phyloP scores from a whole-genome alignment of 306 rosid genomes.

The Sophora flavescens region DNA sequence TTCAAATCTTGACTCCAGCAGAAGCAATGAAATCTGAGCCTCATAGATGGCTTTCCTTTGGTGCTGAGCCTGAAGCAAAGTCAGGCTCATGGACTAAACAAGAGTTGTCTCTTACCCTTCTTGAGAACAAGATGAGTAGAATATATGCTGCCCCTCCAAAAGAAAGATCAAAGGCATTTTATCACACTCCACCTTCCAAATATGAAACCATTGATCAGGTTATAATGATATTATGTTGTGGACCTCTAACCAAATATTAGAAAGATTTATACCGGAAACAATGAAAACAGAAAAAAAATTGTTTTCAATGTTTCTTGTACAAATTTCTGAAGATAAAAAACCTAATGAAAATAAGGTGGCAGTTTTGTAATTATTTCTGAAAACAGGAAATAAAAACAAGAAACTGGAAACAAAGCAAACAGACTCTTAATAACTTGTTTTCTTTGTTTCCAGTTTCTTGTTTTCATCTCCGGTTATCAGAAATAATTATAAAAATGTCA shows the following conservation, averaged over 20 bases:
- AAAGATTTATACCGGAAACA: too few relatives aligned
- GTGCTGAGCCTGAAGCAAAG: constrained; percentile 62
- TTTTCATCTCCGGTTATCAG: too few relatives aligned
- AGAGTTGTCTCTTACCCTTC: constrained; percentile 71
- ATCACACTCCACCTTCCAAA: constrained; percentile 83
- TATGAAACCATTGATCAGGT: constrained; percentile 95
- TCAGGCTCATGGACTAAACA: constrained; percentile 81
- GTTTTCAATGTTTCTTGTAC: too few relatives aligned
- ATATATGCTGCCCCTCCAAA: constrained; percentile 84
- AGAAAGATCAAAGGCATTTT: constrained; percentile 78
- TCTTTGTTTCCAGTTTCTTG: too few relatives aligned
- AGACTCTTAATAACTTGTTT: too few relatives aligned
- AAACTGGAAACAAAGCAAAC: too few relatives aligned
- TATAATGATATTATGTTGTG: constrained; percentile 11
- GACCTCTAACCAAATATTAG: background rate
- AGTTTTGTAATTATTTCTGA: too few relatives aligned
- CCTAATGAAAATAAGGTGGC: too few relatives aligned
- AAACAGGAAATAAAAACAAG: too few relatives aligned
- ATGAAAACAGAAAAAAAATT: too few relatives aligned
- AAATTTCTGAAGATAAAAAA: too few relatives aligned
- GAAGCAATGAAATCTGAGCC: constrained; percentile 75
- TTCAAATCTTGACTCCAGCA: constrained; percentile 70
- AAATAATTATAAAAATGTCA: too few relatives aligned
- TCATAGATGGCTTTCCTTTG: constrained; percentile 65
- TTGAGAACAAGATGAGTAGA: constrained; percentile 87